Evolutionary conservation across 2,329 filamentous ascomycete species (phyloP), one percentile per base, ranked within the genome.

Genomic region (Myriosclerotinia curreyana): DNA sequence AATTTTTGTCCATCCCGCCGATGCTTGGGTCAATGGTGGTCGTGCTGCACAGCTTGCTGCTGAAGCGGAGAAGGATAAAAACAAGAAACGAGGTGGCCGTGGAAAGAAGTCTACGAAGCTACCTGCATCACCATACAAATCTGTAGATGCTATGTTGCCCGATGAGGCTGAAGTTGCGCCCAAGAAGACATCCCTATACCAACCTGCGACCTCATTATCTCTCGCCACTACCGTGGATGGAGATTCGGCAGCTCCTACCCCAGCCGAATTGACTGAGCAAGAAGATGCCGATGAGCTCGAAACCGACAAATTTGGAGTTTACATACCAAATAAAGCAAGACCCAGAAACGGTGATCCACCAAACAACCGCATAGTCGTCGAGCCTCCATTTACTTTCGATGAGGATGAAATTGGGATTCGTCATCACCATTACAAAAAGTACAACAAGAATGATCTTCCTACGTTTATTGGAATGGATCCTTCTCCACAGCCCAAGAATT

Each of bases 401-500:
- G 62, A 68, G 7, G 58, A 69, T 61, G 73, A 75, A 46, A 75
- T 75, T 65, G 73, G 73, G 40, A 63, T 72, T 46, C 66, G 72
- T 48, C 66, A 68, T n/a, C 69, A 71, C 48, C 60, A 69, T 34
- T 62, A 68, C 40, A 67, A 69, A 42, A 67, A 67, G 49, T 67
- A 68, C 55, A 66, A 68, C 48, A 64, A 65, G 50, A 71, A 70
- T n/a, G 66, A 71, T 31, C 63, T 67, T 28, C 59, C 55, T 22
- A 66, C 67, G 28, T 71, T 69, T 25, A 58, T 72, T 38, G 71
- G 71, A 14, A 69, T 68, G 58, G 72, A 72, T 54, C 54, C 66
- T 38, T 64, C 66, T 60, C 69, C 72, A 12, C 71, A 71, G 28
- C 71, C 70, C 3, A 69, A 69, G 38, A 67, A 69, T 20, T 69